Conservation (phyloP, 495 filamentous ascomycete species). For the Penicillium ochrochloron region DNA sequence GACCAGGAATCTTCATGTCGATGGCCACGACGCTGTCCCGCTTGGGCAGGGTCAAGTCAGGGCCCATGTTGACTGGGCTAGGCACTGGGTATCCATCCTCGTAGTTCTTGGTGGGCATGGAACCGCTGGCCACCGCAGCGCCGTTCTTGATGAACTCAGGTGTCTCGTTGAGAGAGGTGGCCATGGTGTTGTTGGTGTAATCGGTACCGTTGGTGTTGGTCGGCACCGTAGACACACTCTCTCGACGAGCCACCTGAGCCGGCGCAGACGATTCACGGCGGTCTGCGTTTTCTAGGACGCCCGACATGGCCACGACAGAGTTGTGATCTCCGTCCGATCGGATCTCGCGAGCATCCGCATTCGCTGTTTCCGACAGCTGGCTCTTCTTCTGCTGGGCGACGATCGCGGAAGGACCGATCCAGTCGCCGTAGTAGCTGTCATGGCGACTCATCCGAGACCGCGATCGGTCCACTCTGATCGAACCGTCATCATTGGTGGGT, state of each 20-base stretch:
- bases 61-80: conserved; percentile 3
- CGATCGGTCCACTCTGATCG: conserved; percentile 12
- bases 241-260: conserved; percentile 36
- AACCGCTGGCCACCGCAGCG: background rate
- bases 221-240: conserved; percentile 45
- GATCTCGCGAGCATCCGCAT: conserved; percentile 29
- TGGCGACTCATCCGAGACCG: conserved; percentile 32
- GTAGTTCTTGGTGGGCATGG: background rate
- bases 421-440: conserved; percentile 50
- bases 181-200: conserved; percentile 43
- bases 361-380: conserved; percentile 17
- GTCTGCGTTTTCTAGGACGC: conserved; percentile 28
- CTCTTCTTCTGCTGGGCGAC: conserved; percentile 31
- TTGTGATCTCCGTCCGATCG: conserved; percentile 30
- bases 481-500: conserved; percentile 13
- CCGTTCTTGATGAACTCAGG: background rate
- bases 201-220: conserved; percentile 45
- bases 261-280: conserved; percentile 36
- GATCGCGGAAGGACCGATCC: conserved; percentile 43
- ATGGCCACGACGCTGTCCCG: conserved; percentile 39
- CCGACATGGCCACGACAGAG: conserved; percentile 29
- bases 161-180: conserved; percentile 35
- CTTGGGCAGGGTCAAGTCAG: conserved; percentile 27
- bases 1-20: conserved; percentile 47
- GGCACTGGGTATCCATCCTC: background rate